A percentile compares a stretch with the other conserved stretches of the same genome.
phyloP scores from a whole-genome alignment of 306 rosid species.

The Adenanthera pavonina region DNA sequence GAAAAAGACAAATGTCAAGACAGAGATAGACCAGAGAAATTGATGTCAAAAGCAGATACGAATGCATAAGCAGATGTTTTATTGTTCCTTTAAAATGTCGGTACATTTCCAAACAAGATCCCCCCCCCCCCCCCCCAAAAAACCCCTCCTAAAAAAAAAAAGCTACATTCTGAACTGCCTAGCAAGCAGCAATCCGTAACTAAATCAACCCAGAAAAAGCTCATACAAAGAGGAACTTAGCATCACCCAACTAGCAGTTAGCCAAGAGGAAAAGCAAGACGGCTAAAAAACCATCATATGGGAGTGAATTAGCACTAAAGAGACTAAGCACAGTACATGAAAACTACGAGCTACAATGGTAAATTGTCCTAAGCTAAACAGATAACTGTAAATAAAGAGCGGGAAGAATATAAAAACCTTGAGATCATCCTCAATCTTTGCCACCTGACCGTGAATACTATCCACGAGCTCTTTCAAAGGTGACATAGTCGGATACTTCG shows the following conservation, averaged over 20 bases:
- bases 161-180: neutral
- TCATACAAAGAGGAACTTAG: neutral
- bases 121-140: neutral
- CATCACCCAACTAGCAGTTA: slow-evolving; percentile 22
- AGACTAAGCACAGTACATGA: neutral
- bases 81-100: neutral
- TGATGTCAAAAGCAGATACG: neutral
- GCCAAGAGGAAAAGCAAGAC: slow-evolving; percentile 4
- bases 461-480: slow-evolving; percentile 73
- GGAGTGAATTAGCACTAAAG: neutral
- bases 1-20: neutral
- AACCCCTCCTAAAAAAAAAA: neutral
- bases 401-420: slow-evolving; percentile 49
- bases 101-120: neutral
- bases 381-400: neutral
- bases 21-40: neutral
- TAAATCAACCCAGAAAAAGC: slow-evolving; percentile 2
- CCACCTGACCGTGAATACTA: slow-evolving; percentile 72
- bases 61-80: neutral
- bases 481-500: slow-evolving; percentile 83
- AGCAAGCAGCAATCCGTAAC: neutral
- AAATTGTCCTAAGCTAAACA: neutral
- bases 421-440: slow-evolving; percentile 89
- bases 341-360: slow-evolving; percentile 18
- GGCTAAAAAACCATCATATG: neutral